Percentiles rank a stretch among this genome's conserved stretches.
Evolutionary conservation across 1,139 yeast species (phyloP).

Genomic region (Debaryomyces fabryi): DNA sequence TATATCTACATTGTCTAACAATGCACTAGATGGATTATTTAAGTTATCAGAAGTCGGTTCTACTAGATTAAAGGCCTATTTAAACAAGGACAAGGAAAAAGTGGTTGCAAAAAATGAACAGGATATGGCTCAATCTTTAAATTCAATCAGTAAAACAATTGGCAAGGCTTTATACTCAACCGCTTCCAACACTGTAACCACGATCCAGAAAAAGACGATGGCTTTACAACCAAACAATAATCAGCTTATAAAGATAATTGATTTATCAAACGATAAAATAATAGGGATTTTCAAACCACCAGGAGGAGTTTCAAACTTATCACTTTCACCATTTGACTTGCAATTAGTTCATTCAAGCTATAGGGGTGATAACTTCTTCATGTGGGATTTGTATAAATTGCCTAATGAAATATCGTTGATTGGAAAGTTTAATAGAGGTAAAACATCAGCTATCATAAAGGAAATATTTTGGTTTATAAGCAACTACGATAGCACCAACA

Average conservation of each 20-base stretch:
- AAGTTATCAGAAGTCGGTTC: slow-evolving; percentile 53
- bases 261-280: slow-evolving; percentile 45
- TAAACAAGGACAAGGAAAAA: slow-evolving; percentile 23
- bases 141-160: slow-evolving; percentile 35
- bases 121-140: slow-evolving; percentile 24
- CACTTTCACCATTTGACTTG: slow-evolving; percentile 65
- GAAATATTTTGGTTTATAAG: slow-evolving; percentile 58
- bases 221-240: slow-evolving; percentile 31
- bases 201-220: slow-evolving; percentile 32
- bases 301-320: slow-evolving; percentile 62
- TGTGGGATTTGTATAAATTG: slow-evolving; percentile 64
- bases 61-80: slow-evolving; percentile 42
- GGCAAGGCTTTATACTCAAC: slow-evolving; percentile 39
- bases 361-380: slow-evolving; percentile 64
- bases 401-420: slow-evolving; percentile 55
- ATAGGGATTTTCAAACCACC: slow-evolving; percentile 61
- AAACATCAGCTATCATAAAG: slow-evolving; percentile 58
- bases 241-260: slow-evolving; percentile 46
- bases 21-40: slow-evolving; percentile 57
- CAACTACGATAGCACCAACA: slow-evolving; percentile 16
- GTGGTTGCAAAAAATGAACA: slow-evolving; percentile 17
- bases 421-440: slow-evolving; percentile 66
- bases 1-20: slow-evolving; percentile 49
- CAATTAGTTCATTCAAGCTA: slow-evolving; percentile 57
- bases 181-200: slow-evolving; percentile 36